Percentiles rank a stretch among this genome's conserved stretches.
Evolutionary conservation across 768 basidiomycete genomes (phyloP).

Genomic region (Mycena polygramma): DNA sequence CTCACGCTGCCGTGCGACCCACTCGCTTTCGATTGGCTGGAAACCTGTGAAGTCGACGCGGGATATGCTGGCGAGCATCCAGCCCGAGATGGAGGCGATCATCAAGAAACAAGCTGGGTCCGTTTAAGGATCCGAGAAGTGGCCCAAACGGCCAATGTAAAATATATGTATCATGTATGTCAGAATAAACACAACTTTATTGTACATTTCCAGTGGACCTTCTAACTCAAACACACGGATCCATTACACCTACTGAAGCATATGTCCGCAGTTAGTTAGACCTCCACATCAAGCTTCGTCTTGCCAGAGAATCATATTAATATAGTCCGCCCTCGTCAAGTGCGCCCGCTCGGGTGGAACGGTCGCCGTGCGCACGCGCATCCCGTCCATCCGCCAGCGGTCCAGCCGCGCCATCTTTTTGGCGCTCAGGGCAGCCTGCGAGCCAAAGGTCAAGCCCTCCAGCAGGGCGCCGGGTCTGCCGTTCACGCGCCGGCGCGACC

Average conservation of each 20-base stretch:
- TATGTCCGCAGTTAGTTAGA: too few relatives aligned
- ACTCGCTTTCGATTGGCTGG: slow-evolving; percentile 44
- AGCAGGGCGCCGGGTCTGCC: not conserved
- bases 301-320: slow-evolving; percentile 1
- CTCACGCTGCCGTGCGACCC: slow-evolving; percentile 41
- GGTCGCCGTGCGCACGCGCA: slow-evolving; percentile 11
- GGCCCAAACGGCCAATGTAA: not conserved
- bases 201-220: too few relatives aligned
- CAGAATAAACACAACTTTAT: too few relatives aligned
- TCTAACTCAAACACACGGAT: too few relatives aligned
- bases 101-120: slow-evolving; percentile 4
- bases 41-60: slow-evolving; percentile 38
- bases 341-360: not conserved
- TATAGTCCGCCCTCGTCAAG: slow-evolving; percentile 4
- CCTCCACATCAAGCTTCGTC: not conserved
- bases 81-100: slow-evolving; percentile 24
- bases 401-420: slow-evolving; percentile 21
- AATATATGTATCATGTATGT: not conserved
- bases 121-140: not conserved
- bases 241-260: too few relatives aligned
- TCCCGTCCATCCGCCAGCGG: slow-evolving; percentile 11
- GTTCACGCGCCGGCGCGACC: slow-evolving; percentile 21
- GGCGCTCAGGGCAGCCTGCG: slow-evolving; percentile 8
- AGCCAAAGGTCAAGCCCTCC: slow-evolving; percentile 17
- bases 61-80: slow-evolving; percentile 39